phyloP scores from a whole-genome alignment of 2,329 filamentous ascomycete species.

The Stachybotrys chlorohalonatus region DNA sequence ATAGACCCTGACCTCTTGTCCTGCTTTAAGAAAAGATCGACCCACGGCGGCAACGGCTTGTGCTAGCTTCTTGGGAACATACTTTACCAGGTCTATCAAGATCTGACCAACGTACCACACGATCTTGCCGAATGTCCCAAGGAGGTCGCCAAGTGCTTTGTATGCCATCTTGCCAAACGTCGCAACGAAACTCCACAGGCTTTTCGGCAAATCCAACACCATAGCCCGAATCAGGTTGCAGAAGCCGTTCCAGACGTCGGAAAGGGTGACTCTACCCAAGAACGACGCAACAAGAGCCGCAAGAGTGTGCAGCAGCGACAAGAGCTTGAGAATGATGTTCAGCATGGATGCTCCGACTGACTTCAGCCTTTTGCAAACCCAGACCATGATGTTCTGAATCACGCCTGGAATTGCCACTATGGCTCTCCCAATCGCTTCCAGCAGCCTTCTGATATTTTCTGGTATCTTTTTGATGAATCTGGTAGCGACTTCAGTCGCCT shows the following conservation, averaged over 20 bases:
- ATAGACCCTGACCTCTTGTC: slow-evolving; percentile 25
- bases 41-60: slow-evolving; percentile 20
- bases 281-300: slow-evolving; percentile 21
- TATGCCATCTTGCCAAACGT: slow-evolving; percentile 13
- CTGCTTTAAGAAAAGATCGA: slow-evolving; percentile 17
- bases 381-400: slow-evolving; percentile 13
- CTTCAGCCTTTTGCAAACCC: slow-evolving; percentile 20
- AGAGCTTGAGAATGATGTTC: slow-evolving; percentile 13
- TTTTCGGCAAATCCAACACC: slow-evolving; percentile 20
- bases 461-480: slow-evolving; percentile 5
- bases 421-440: slow-evolving; percentile 5
- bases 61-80: slow-evolving; percentile 22
- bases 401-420: slow-evolving; percentile 15
- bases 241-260: slow-evolving; percentile 29
- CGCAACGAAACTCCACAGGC: slow-evolving; percentile 13
- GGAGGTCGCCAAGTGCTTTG: slow-evolving; percentile 16
- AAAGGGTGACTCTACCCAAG: slow-evolving; percentile 24
- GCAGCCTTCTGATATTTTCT: slow-evolving; percentile 7
- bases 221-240: slow-evolving; percentile 16
- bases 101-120: slow-evolving; percentile 15
- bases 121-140: slow-evolving; percentile 19
- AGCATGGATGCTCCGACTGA: slow-evolving; percentile 13
- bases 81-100: slow-evolving; percentile 21
- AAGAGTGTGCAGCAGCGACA: slow-evolving; percentile 26
- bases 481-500: slow-evolving; percentile 7